A percentile compares a stretch with the other conserved stretches of the same genome.
Evolutionary conservation across 139 green algal genomes (phyloP).

Genomic region (Zygnema circumcarinatum): DNA sequence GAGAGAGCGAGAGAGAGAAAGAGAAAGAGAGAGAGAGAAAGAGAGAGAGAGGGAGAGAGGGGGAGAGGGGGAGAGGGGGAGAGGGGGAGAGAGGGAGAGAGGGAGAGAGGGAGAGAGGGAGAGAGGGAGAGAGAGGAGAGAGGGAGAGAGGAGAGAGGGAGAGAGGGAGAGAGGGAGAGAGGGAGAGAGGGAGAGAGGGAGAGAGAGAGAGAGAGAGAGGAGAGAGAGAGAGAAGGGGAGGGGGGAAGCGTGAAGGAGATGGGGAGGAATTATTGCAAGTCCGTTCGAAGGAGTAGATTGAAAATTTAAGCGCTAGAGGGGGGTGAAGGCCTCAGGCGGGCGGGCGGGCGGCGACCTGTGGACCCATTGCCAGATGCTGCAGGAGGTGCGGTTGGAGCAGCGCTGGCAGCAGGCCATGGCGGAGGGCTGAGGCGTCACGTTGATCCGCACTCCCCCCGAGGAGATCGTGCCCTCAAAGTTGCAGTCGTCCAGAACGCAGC

Average conservation of each 20-base stretch:
- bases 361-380: not conserved
- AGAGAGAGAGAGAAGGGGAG: constrained; percentile 9
- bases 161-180: no score
- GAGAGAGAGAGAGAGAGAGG: no score
- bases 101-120: constrained; percentile 8
- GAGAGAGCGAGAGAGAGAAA: not conserved
- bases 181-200: no score
- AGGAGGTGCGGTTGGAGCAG: not conserved
- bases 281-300: not conserved
- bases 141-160: constrained; percentile 5
- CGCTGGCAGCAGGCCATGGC: not conserved
- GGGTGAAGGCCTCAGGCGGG: not conserved
- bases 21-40: not conserved
- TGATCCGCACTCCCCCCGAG: not conserved
- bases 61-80: not conserved
- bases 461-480: no score
- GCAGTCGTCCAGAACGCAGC: no score
- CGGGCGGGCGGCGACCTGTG: no score
- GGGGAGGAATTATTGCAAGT: not conserved
- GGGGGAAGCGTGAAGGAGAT: no score
- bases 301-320: not conserved
- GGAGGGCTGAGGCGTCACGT: not conserved
- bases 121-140: not conserved
- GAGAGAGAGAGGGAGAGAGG: not conserved
- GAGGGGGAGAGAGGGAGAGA: constrained; percentile 1